Percentiles rank a stretch among this genome's conserved stretches.
phyloP scores from a whole-genome alignment of 306 rosid genomes.

The Cicer cuneatum region DNA sequence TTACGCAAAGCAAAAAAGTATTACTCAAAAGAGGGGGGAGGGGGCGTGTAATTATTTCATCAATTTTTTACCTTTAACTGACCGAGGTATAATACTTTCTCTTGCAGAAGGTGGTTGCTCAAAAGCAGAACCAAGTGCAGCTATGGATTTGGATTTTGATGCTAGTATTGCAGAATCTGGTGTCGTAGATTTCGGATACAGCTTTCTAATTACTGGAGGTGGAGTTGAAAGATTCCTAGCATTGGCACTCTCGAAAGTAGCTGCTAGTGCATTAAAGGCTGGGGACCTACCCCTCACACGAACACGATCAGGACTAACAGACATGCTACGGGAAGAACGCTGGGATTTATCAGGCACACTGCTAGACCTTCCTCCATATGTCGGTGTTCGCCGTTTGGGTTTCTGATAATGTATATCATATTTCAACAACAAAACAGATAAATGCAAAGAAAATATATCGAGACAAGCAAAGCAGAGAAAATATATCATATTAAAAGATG shows the following conservation, averaged over 20 bases:
- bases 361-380: constrained; percentile 86
- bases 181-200: constrained; percentile 79
- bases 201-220: constrained; percentile 81
- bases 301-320: constrained; percentile 87
- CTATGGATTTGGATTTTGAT: constrained; percentile 73
- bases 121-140: constrained; percentile 68
- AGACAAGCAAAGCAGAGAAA: constrained; percentile 17
- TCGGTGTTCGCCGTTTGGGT: constrained; percentile 79
- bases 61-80: constrained; percentile 66
- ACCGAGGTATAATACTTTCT: constrained; percentile 75
- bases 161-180: constrained; percentile 67
- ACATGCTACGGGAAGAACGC: constrained; percentile 89
- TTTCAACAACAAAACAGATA: constrained; percentile 36
- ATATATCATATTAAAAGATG: background rate
- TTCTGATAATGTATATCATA: constrained; percentile 62
- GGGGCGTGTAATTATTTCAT: constrained; percentile 31
- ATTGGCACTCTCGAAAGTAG: constrained; percentile 75
- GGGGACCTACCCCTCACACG: constrained; percentile 99
- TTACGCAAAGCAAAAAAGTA: background rate
- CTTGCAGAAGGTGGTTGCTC: constrained; percentile 67
- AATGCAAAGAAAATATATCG: constrained; percentile 25
- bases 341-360: constrained; percentile 83
- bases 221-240: constrained; percentile 94
- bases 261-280: constrained; percentile 92
- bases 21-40: constrained; percentile 12